A percentile compares a stretch with the other conserved stretches of the same genome.
phyloP scores from a whole-genome alignment of 2,329 filamentous ascomycete genomes.

The Daldinia sp. region DNA sequence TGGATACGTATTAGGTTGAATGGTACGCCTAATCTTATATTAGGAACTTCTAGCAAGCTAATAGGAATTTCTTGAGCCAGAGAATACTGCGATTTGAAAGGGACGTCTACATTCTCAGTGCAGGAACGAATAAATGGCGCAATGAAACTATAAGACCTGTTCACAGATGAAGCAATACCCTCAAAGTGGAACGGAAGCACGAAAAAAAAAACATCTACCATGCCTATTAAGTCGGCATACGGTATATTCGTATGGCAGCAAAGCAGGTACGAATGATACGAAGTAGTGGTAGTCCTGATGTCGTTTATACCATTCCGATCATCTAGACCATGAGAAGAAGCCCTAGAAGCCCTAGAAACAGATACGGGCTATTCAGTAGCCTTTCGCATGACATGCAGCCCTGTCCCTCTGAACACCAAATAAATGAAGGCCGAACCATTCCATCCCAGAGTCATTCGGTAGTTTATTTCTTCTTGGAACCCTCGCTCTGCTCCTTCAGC shows the following conservation, averaged over 20 bases:
- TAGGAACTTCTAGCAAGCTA: not conserved
- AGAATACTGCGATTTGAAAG: not conserved
- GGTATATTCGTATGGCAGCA: slow-evolving; percentile 1
- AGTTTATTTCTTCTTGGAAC: slow-evolving; percentile 76
- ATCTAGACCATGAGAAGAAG: slow-evolving; percentile 52
- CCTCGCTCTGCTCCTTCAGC: slow-evolving; percentile 94
- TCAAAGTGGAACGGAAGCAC: not conserved
- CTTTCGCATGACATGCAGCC: slow-evolving; percentile 51
- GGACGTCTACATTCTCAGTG: not conserved
- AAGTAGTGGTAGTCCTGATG: slow-evolving; percentile 42
- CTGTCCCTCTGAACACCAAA: slow-evolving; percentile 54
- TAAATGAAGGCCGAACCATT: slow-evolving; percentile 53
- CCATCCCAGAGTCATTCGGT: slow-evolving; percentile 49
- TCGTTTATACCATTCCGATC: slow-evolving; percentile 53
- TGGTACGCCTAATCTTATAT: not conserved
- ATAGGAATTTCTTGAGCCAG: not conserved
- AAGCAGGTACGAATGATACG: not conserved
- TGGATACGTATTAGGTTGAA: not conserved
- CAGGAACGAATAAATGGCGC: not conserved
- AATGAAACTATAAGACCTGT: not conserved
- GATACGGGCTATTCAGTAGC: slow-evolving; percentile 48
- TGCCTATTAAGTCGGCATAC: not conserved
- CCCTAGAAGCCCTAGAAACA: slow-evolving; percentile 52
- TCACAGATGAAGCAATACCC: not conserved
- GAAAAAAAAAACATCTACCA: not conserved